These are phyloP conservation scores for Microdochium bolleyi DNA, from an alignment of 2,329 filamentous ascomycete genomes.

Conservation along the genomic window DNA sequence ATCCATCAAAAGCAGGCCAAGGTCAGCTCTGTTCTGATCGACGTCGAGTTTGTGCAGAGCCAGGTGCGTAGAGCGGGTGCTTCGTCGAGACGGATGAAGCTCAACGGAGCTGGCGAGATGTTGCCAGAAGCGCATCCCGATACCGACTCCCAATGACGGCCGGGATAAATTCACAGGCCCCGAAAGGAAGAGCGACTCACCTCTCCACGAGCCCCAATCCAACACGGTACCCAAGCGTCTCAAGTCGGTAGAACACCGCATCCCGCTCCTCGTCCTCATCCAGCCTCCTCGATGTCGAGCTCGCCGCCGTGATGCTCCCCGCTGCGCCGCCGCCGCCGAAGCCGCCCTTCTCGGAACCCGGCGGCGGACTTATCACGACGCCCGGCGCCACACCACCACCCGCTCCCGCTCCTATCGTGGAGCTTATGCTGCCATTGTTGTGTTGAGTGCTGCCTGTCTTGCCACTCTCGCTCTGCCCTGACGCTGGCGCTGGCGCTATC, in stretches of 20 bases:
- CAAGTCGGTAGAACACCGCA: conserved; percentile 76
- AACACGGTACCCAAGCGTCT: conserved; percentile 81
- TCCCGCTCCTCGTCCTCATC: conserved; percentile 80
- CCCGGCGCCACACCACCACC: background rate
- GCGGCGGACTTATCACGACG: background rate
- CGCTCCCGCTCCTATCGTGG: background rate
- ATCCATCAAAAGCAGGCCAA: no score
- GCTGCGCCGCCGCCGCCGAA: background rate
- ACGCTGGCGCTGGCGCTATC: conserved; percentile 10
- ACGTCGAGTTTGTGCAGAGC: no score
- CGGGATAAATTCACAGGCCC: background rate
- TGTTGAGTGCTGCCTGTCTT: background rate
- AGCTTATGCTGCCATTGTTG: conserved; percentile 8
- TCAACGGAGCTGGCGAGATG: no score
- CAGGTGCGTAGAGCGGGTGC: no score
- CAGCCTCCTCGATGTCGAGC: conserved; percentile 24
- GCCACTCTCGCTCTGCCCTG: conserved; percentile 7
- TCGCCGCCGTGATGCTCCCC: conserved; percentile 10
- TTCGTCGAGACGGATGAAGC: no score
- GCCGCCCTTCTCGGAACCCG: background rate
- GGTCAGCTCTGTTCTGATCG: no score
- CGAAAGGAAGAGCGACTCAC: conserved; percentile 36
- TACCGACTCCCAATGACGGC: no score
- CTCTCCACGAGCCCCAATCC: conserved; percentile 87
- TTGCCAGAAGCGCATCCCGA: no score